Base-by-base conservation (phyloP, 2,329 filamentous ascomycete species). In the Hypomyces rosellus region DNA sequence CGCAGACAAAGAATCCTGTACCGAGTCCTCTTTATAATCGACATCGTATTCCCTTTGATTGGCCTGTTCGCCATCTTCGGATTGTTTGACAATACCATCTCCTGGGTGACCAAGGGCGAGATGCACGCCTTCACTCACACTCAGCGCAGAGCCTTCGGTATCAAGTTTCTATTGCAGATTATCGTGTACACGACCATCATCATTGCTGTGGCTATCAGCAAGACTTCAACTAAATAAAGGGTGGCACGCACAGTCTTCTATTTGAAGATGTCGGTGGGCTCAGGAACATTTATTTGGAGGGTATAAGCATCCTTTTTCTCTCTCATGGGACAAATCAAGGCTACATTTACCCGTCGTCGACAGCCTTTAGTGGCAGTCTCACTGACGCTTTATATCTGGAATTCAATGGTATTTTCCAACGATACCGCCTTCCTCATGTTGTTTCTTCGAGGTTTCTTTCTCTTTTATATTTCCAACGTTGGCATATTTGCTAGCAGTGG, bases 31-130 rank as follows among this genome's bases (percentile, higher is more conserved):
- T 57, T 70, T 41, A 30, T 62, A 1, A 43, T 75, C 39, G 71
- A 70, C 15, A 48, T 73, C 1, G 38, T 64, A 6, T 67, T 80
- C n/a, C 77, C 77, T 0, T 73, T 79, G 44, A 61, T 75, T 9
- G 70, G 74, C 0, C 51, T 75, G 0, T 57, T 78, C 7, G 71
- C 73, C 1, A 65, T 76, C 22, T 64, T 59, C 9, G 74, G 75
- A 11, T 66, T 62, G 12, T 72, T 78, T 42, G 69, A 76, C 54
- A 63, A 65, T 1, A 69, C 69, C 0, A 67, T 80, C 25, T 69
- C 69, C 6, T 80, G 75, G 75, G 71, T 69, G 47, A 77, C 75
- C 0, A 61, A 66, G 2, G 76, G 77, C 5, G 69, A 76, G 57
- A 67, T 71, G 22, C 61, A 65, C 18, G 59, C 58, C 8, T 61